Conservation (phyloP, 805 yeast genomes). For the Starmerella lactis-condensi region DNA sequence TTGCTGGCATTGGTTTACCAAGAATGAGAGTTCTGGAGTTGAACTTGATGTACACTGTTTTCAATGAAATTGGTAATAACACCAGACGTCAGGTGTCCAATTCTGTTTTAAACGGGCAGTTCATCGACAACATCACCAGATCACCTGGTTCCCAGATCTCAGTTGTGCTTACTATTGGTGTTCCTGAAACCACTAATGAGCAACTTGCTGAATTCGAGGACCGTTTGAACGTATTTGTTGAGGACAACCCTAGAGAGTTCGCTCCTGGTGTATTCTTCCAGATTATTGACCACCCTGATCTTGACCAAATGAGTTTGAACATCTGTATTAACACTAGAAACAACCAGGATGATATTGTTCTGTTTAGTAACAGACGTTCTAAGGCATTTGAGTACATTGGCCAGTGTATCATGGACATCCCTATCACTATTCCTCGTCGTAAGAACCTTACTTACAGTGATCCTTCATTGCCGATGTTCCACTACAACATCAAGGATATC, state of each 20-base stretch:
- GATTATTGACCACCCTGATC: constrained; percentile 21
- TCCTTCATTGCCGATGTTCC: constrained; percentile 21
- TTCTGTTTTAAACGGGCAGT: constrained; percentile 22
- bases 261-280: constrained; percentile 21
- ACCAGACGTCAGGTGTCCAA: constrained; percentile 24
- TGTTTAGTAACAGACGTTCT: constrained; percentile 20
- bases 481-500: constrained; percentile 36
- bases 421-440: constrained; percentile 23
- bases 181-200: constrained; percentile 24
- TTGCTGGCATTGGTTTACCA: constrained; percentile 13
- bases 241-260: constrained; percentile 23
- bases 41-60: constrained; percentile 24
- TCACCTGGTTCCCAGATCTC: constrained; percentile 20
- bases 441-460: constrained; percentile 20
- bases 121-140: constrained; percentile 25
- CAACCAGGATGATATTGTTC: constrained; percentile 21
- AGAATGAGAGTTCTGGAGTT: constrained; percentile 21
- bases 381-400: constrained; percentile 19
- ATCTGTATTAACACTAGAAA: constrained; percentile 19
- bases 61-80: constrained; percentile 18
- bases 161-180: constrained; percentile 19
- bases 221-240: constrained; percentile 19
- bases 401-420: constrained; percentile 21
- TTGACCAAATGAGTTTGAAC: constrained; percentile 20
- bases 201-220: constrained; percentile 21